Evolutionary conservation across 192 early-diverging fungal species (phyloP).

Genomic region (Paraglomus occultum): DNA sequence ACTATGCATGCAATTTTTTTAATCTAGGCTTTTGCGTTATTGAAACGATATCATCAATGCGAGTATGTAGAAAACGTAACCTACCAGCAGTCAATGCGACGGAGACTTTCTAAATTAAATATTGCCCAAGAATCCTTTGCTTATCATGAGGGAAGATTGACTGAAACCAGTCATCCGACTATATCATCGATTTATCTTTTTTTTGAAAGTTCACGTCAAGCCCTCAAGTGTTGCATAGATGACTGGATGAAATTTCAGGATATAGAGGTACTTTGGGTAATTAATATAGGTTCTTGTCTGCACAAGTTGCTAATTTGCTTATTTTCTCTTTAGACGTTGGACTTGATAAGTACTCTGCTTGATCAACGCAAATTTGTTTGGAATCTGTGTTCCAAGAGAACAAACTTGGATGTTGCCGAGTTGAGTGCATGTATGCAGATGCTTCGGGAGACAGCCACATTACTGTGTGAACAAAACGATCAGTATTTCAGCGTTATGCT

Average conservation of each 20-base stretch:
- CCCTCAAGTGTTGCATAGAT: slow-evolving; percentile 31
- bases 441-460: slow-evolving; percentile 34
- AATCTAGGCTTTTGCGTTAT: slow-evolving; percentile 28
- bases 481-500: slow-evolving; percentile 40
- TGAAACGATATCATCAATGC: slow-evolving; percentile 29
- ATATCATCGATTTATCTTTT: slow-evolving; percentile 48
- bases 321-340: slow-evolving; percentile 26
- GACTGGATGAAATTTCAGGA: slow-evolving; percentile 32
- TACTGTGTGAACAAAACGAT: slow-evolving; percentile 27
- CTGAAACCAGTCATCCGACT: slow-evolving; percentile 43
- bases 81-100: slow-evolving; percentile 18
- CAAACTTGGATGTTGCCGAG: slow-evolving; percentile 50
- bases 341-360: slow-evolving; percentile 43
- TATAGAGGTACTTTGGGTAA: slow-evolving; percentile 10
- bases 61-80: slow-evolving; percentile 33
- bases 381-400: slow-evolving; percentile 37
- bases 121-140: slow-evolving; percentile 45
- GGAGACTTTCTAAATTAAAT: slow-evolving; percentile 35
- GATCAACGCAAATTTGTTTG: slow-evolving; percentile 55
- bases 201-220: slow-evolving; percentile 25
- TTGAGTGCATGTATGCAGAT: slow-evolving; percentile 52
- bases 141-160: slow-evolving; percentile 38
- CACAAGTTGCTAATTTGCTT: neutral
- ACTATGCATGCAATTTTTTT: slow-evolving; percentile 1
- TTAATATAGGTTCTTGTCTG: neutral